Base-by-base conservation (phyloP, 2,329 filamentous ascomycete species). In the Hymenoscyphus albidus region DNA sequence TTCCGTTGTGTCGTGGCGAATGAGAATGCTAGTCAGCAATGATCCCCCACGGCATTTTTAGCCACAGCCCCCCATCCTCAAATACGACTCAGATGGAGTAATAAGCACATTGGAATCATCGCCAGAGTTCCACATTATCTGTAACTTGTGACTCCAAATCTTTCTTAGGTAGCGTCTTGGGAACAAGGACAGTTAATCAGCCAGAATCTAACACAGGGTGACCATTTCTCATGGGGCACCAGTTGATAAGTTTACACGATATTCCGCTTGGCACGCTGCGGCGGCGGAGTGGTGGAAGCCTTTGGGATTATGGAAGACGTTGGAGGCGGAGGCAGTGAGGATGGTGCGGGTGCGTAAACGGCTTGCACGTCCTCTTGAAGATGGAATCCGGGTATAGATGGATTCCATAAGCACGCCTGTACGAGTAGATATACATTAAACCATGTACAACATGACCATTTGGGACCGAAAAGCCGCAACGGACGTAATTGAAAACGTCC, bases 1-100 rank as follows among this genome's bases (percentile, higher is more conserved):
- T n/a, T 16, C 13, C 31, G 48, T 56, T 39, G 27, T 38, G 58
- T 38, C 40, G 61, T 62, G 54, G 61, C 61, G 44, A 62, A 57
- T 57, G 39, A 39, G 39, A 48, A 32, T 27, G 61, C 61, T 22
- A 62, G 51, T 57, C 2, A 62, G 22, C 35, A 27, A 54, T 12
- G 18, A 27, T 57, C 51, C 16, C 51, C 12, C 39, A 42, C 40
- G 32, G 39, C 57, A 64, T 48, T n/a, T 61, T 57, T 57, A 56
- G 39, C 56, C 60, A 62, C 42, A 55, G 59, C 57, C 38, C 31
- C 40, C 31, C 42, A 51, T 35, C 57, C 54, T 59, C 22, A 39
- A 51, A 62, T 62, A 62, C 61, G 54, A 62, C 55, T 32, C 35
- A 51, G 14, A n/a, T 27, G n/a, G 14, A 51, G 27, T 22, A 22